A percentile compares a stretch with the other conserved stretches of the same genome.
These are phyloP conservation scores for Saccharomyces hybrid DNA, from an alignment of 1,139 yeast genomes.

Conservation along the genomic window DNA sequence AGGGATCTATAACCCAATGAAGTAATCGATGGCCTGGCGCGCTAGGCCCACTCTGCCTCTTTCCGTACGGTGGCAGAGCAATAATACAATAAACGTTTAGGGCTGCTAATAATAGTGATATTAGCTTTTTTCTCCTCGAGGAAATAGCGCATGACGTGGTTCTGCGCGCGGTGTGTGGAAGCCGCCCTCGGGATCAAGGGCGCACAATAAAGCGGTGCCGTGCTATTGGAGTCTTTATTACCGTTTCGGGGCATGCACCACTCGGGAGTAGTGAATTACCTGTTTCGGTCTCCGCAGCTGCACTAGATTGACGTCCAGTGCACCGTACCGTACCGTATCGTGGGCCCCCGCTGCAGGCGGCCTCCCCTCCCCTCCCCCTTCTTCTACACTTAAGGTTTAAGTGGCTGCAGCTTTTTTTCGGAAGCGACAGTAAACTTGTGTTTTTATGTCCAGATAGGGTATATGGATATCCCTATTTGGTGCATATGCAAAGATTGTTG, in stretches of 20 bases:
- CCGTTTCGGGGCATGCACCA: not conserved
- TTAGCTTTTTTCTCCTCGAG: not conserved
- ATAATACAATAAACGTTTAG: too few species aligned
- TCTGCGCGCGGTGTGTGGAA: not conserved
- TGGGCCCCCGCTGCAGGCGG: not conserved
- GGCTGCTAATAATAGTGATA: too few species aligned
- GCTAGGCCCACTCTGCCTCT: not conserved
- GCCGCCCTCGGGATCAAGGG: not conserved
- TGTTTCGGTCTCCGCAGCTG: not conserved
- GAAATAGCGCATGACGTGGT: not conserved
- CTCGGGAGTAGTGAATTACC: not conserved
- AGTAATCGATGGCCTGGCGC: not conserved
- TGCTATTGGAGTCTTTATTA: not conserved
- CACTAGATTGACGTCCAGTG: not conserved
- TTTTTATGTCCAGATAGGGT: not conserved
- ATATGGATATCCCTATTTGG: not conserved
- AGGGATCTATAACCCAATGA: not conserved
- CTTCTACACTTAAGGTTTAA: not conserved
- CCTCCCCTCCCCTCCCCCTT: too few species aligned
- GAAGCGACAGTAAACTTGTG: not conserved
- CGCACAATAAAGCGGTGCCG: not conserved
- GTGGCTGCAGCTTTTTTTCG: not conserved
- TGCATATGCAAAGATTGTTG: not conserved
- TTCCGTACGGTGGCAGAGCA: too few species aligned
- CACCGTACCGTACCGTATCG: not conserved